Percentiles rank a stretch among this genome's conserved stretches.
Conservation (phyloP, 2,329 filamentous ascomycete species). For the Diaporthe australafricana region DNA sequence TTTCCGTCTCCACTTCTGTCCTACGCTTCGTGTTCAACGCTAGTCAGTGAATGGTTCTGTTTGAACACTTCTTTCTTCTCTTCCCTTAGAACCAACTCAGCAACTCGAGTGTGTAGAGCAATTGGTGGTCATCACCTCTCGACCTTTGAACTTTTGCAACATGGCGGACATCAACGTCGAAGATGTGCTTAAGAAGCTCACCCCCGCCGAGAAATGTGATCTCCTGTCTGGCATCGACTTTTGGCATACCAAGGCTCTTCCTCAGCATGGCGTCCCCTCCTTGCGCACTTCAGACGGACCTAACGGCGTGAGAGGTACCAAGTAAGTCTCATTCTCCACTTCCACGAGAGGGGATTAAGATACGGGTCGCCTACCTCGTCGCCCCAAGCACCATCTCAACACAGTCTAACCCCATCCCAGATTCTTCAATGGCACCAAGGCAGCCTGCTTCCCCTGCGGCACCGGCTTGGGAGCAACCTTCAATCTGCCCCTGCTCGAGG, state of each 20-base stretch:
- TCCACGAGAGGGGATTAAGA: background rate
- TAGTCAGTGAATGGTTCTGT: slow-evolving; percentile 6
- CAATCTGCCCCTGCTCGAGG: slow-evolving; percentile 63
- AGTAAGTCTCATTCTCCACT: slow-evolving; percentile 41
- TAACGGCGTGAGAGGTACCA: slow-evolving; percentile 75
- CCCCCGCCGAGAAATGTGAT: slow-evolving; percentile 63
- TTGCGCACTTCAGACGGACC: slow-evolving; percentile 76
- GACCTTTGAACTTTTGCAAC: slow-evolving; percentile 24
- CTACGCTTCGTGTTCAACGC: background rate
- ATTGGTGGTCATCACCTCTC: background rate
- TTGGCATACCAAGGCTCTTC: slow-evolving; percentile 75
- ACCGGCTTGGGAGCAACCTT: slow-evolving; percentile 69
- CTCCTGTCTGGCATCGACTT: slow-evolving; percentile 72
- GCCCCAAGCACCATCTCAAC: background rate
- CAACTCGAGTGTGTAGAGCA: background rate
- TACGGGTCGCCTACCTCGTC: no score
- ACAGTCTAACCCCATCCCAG: background rate
- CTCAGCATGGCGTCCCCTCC: slow-evolving; percentile 70
- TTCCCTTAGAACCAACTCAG: background rate
- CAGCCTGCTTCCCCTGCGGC: slow-evolving; percentile 72
- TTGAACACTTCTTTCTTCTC: background rate
- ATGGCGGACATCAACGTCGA: slow-evolving; percentile 68
- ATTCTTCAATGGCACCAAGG: slow-evolving; percentile 73
- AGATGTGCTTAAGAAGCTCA: slow-evolving; percentile 65
- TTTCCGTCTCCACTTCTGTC: background rate